Evolutionary conservation across 345 rosid genomes (phyloP).

Genomic region (Boechera stricta): DNA sequence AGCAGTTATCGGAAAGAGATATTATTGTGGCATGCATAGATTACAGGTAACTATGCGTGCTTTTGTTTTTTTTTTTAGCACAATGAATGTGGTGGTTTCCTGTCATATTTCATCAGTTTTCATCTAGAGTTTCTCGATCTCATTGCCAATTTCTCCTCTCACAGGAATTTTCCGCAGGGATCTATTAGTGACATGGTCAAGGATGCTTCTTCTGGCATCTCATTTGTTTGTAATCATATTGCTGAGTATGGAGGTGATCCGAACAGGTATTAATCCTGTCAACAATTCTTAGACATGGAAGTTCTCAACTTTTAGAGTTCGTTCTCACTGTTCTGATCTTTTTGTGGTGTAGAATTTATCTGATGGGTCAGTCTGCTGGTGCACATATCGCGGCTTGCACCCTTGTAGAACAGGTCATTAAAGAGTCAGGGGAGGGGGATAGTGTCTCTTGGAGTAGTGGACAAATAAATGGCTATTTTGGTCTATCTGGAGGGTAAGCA

Average conservation of each 20-base stretch:
- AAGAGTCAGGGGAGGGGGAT: constrained; percentile 80
- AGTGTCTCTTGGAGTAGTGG: constrained; percentile 82
- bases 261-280: constrained; percentile 55
- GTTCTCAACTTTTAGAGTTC: constrained; percentile 7
- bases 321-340: constrained; percentile 27
- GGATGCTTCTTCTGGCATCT: constrained; percentile 93
- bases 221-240: constrained; percentile 80
- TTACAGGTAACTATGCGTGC: constrained; percentile 64
- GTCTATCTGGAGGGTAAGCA: constrained; percentile 92
- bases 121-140: not conserved
- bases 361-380: constrained; percentile 99
- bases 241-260: constrained; percentile 95
- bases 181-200: constrained; percentile 91
- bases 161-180: constrained; percentile 97
- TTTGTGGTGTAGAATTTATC: constrained; percentile 64
- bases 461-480: constrained; percentile 86
- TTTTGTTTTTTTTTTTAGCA: not conserved
- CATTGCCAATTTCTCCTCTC: constrained; percentile 28
- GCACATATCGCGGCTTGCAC: constrained; percentile 96
- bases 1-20: constrained; percentile 88
- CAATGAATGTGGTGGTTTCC: constrained; percentile 3
- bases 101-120: constrained; percentile 15
- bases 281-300: constrained; percentile 10
- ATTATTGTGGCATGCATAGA: constrained; percentile 96
- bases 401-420: constrained; percentile 87